Base-by-base conservation (phyloP, 2,329 filamentous ascomycete species). In the Ascochyta pisi region DNA sequence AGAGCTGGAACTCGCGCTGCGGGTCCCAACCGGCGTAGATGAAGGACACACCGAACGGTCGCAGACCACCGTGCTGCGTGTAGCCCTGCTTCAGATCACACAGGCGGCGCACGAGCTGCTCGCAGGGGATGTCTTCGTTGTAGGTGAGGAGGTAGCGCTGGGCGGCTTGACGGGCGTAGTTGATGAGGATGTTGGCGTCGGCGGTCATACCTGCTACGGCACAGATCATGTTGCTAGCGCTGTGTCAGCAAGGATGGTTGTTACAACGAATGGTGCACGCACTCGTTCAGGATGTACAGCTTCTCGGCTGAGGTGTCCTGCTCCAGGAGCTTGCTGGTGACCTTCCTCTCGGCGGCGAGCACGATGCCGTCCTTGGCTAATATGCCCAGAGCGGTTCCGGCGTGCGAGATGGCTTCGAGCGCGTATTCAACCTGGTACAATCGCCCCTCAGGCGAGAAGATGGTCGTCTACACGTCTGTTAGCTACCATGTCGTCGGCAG, bases 351-450 rank as follows among this genome's bases (percentile, higher is more conserved):
- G 40, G 96, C 95, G 53, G 96, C 95, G 54, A 99, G 87, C 59
- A 99, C 95, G 74, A 99, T 99, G 71, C 95, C 95, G 86, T 99
- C 95, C 79, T 96, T 93, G 65, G 96, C 95, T 65, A 99, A 84
- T 74, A 99, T 97, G 52, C 95, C 95, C 70, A 99, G 88, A 65
- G 95, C 95, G 45, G 95, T 99, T 69, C 95, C 95, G 67, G 95
- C 95, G 73, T 99, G 95, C 66, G 95, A 99, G 76, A 99, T 99
- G 75, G 95, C 95, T 79, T 99, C 95, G 48, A 99, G 87, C 24
- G 95, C 96, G 84, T 99, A 99, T 86, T 99, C 95, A 71, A 99
- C 95, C 81, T 99, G 95, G 80, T 99, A 99, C 60, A 99, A 86
- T 74, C 95, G 93, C 64, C 95, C 95, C 82, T 99, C 95, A 58